Evolutionary conservation across 805 yeast genomes (phyloP), one percentile per base, ranked within the genome.

Genomic region (Lipomyces orientalis): DNA sequence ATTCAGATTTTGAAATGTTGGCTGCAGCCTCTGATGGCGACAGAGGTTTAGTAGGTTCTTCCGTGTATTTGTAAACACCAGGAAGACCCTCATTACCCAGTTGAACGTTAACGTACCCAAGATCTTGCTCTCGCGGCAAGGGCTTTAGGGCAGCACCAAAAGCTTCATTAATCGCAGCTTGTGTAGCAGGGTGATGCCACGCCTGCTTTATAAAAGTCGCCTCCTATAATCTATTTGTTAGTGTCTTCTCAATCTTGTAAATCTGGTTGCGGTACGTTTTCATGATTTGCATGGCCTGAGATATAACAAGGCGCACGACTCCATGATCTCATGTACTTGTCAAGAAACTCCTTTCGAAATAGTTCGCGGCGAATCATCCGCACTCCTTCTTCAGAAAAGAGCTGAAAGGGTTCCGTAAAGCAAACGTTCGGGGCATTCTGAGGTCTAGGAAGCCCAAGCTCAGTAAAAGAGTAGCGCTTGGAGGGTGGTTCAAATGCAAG

Each of bases 11-110:
- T 39, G 46, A n/a, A 39, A 39, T 39, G 46, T 1, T 39, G 46
- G 46, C 46, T 39, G 46, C 46, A 39, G 46, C 46, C 46, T 39
- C 46, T 39, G 46, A 39, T 39, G 46, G 46, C 46, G 46, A 16
- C 46, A 39, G 46, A 39, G 46, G 46, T 39, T 39, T 39, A 39
- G n/a, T 16, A 39, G 46, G 46, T 12, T 39, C 46, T 39, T 39
- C 46, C 46, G 46, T 39, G 46, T 39, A 39, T 39, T 39, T 39
- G n/a, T 39, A 39, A 39, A 39, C 46, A 39, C 46, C 46, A 39
- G 46, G 16, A 39, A 39, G 46, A 39, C 46, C 46, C 46, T 39
- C 46, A 39, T 12, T 16, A 39, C 46, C 46, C 4, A 39, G 46
- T 39, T 39, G 46, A 39, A 39, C 46, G 14, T 39, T 39, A 39